Evolutionary conservation across 2,329 filamentous ascomycete genomes (phyloP).

Genomic region (Coleophoma cylindrospora): DNA sequence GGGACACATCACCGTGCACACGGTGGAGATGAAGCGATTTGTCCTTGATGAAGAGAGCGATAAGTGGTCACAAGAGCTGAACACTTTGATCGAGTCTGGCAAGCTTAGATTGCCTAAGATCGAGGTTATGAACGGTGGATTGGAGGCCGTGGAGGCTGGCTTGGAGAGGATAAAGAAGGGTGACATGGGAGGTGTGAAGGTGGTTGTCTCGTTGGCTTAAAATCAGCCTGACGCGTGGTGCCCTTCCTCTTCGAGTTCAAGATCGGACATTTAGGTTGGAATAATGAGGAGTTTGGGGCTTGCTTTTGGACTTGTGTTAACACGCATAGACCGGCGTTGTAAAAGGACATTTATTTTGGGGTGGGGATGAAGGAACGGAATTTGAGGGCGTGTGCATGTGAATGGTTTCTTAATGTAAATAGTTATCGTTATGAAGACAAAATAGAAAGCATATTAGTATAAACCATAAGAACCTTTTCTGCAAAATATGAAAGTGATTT

Average conservation of each 20-base stretch:
- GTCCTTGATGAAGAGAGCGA: constrained; percentile 25
- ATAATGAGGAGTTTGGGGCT: background rate
- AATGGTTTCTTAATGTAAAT: too few relatives aligned
- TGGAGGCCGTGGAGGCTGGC: constrained; percentile 25
- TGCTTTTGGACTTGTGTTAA: background rate
- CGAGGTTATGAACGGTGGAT: constrained; percentile 28
- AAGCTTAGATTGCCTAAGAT: constrained; percentile 25
- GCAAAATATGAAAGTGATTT: too few relatives aligned
- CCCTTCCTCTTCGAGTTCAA: background rate
- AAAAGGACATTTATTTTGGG: background rate
- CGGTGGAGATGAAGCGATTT: constrained; percentile 35
- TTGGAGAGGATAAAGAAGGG: constrained; percentile 29
- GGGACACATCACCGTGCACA: constrained; percentile 27
- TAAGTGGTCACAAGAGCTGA: constrained; percentile 26
- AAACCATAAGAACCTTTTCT: too few relatives aligned
- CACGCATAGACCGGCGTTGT: background rate
- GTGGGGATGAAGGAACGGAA: background rate
- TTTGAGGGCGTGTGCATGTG: too few relatives aligned
- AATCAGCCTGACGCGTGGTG: background rate
- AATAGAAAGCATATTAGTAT: too few relatives aligned
- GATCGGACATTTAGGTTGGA: background rate
- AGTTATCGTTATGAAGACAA: too few relatives aligned
- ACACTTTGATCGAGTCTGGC: constrained; percentile 24
- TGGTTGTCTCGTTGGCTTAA: constrained; percentile 23
- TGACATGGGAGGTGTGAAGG: constrained; percentile 27